phyloP scores from a whole-genome alignment of 148 eudicot species.

The Suaeda aralocaspica region DNA sequence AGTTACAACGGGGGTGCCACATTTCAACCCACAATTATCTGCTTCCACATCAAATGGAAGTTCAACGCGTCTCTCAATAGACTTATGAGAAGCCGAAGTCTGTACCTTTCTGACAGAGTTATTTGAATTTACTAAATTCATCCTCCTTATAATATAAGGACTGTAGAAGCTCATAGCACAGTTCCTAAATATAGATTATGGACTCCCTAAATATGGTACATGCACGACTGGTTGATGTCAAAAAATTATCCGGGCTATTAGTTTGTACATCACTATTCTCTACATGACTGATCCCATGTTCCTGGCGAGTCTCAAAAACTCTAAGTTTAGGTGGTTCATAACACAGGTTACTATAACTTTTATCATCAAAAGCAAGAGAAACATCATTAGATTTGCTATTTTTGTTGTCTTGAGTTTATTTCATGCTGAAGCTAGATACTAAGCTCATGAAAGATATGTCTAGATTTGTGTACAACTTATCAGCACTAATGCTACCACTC shows the following conservation, averaged over 20 bases:
- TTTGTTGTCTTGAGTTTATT: conserved; percentile 30
- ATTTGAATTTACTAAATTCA: conserved; percentile 24
- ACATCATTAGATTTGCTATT: conserved; percentile 32
- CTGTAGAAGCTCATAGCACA: conserved; percentile 63
- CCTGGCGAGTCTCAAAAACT: conserved; percentile 13
- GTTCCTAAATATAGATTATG: conserved; percentile 62
- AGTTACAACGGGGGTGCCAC: conserved; percentile 34
- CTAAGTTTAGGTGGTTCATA: conserved; percentile 36
- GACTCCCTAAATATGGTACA: conserved; percentile 41
- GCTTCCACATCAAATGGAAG: conserved; percentile 61
- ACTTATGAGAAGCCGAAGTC: conserved; percentile 21
- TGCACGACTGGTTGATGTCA: conserved; percentile 36
- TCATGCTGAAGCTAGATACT: conserved; percentile 33
- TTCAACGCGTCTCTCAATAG: conserved; percentile 56
- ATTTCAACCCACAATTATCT: conserved; percentile 31
- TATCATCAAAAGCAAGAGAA: conserved; percentile 27
- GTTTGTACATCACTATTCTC: conserved; percentile 19
- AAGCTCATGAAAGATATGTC: conserved; percentile 52
- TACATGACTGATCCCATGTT: conserved; percentile 16
- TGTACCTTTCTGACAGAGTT: conserved; percentile 23
- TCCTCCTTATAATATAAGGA: conserved; percentile 73
- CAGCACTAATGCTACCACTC: conserved; percentile 17
- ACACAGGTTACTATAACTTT: conserved; percentile 24
- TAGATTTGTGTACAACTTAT: conserved; percentile 26
- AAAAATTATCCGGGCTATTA: conserved; percentile 22